Evolutionary conservation across 495 filamentous ascomycete species (phyloP).

Genomic region (Poronia punctata): DNA sequence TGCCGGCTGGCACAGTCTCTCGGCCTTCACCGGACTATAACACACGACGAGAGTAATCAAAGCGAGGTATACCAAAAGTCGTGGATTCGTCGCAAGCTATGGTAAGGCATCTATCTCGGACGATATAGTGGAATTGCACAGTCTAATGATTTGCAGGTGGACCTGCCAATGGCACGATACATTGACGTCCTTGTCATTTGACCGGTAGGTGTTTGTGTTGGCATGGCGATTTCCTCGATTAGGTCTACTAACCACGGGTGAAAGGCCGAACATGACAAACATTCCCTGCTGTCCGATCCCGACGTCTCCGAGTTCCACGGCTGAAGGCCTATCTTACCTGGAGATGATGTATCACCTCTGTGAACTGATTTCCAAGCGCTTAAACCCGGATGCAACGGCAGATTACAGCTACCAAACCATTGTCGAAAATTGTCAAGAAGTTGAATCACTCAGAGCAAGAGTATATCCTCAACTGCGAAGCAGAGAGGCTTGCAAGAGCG

Average conservation of each 20-base stretch:
- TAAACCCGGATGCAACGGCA: constrained; percentile 45
- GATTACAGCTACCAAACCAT: constrained; percentile 41
- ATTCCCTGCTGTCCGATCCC: constrained; percentile 42
- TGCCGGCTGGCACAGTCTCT: constrained; percentile 50
- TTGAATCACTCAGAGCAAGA: constrained; percentile 41
- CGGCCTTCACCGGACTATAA: constrained; percentile 41
- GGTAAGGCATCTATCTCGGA: constrained; percentile 23
- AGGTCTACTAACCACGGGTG: constrained; percentile 3
- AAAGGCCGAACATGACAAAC: constrained; percentile 44
- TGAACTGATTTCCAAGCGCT: constrained; percentile 40
- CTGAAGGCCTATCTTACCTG: constrained; percentile 44
- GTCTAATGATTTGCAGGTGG: constrained; percentile 36
- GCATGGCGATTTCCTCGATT: neutral
- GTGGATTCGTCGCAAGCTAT: constrained; percentile 38
- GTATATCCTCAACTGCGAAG: constrained; percentile 36
- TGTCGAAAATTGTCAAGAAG: constrained; percentile 37
- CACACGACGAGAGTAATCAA: constrained; percentile 28
- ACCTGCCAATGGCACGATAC: constrained; percentile 52
- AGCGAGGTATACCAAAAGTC: constrained; percentile 34
- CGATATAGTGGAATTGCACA: neutral
- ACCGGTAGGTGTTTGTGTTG: constrained; percentile 40
- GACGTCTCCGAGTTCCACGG: constrained; percentile 32
- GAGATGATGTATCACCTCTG: constrained; percentile 51
- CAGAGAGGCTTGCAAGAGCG: constrained; percentile 48
- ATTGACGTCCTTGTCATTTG: constrained; percentile 48